These are phyloP conservation scores for Eimeria acervulina DNA, from an alignment of 169 alveolate species.

Conservation along the genomic window DNA sequence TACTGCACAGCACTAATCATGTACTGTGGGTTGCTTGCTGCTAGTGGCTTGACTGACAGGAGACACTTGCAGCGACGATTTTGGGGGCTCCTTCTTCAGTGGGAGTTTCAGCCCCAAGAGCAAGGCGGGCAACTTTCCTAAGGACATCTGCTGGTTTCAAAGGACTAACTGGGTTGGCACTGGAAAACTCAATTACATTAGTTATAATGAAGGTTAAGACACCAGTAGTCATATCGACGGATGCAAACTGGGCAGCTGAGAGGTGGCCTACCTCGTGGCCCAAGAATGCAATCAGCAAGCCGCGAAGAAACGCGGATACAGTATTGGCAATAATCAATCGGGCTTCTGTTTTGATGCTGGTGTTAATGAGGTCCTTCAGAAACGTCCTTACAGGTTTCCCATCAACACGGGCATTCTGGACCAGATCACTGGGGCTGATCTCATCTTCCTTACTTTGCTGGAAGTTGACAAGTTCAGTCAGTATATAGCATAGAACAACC, in stretches of 20 bases:
- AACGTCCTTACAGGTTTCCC: slow-evolving; percentile 22
- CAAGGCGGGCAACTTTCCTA: slow-evolving; percentile 36
- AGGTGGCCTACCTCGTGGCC: slow-evolving; percentile 59
- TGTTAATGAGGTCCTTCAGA: slow-evolving; percentile 26
- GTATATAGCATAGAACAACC: slow-evolving; percentile 15
- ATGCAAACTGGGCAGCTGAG: slow-evolving; percentile 56
- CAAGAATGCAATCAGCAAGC: slow-evolving; percentile 24
- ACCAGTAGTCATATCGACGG: slow-evolving; percentile 67
- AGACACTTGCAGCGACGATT: slow-evolving; percentile 32
- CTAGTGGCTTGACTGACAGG: slow-evolving; percentile 6
- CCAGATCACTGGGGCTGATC: slow-evolving; percentile 11
- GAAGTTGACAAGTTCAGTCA: not conserved
- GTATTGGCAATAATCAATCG: slow-evolving; percentile 12
- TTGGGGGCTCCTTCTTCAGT: not conserved
- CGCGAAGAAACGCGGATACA: slow-evolving; percentile 35
- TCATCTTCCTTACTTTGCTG: slow-evolving; percentile 11
- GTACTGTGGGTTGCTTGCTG: not conserved
- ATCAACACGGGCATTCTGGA: not conserved
- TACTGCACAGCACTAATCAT: not conserved
- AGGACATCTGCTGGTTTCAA: slow-evolving; percentile 54
- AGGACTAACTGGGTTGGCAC: not conserved
- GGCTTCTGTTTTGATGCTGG: slow-evolving; percentile 21
- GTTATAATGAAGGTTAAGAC: not conserved
- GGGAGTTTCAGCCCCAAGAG: slow-evolving; percentile 50
- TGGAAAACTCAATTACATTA: slow-evolving; percentile 12